Evolutionary conservation across 495 filamentous ascomycete genomes (phyloP), one percentile per base, ranked within the genome.

Genomic region (Neurospora sp.): DNA sequence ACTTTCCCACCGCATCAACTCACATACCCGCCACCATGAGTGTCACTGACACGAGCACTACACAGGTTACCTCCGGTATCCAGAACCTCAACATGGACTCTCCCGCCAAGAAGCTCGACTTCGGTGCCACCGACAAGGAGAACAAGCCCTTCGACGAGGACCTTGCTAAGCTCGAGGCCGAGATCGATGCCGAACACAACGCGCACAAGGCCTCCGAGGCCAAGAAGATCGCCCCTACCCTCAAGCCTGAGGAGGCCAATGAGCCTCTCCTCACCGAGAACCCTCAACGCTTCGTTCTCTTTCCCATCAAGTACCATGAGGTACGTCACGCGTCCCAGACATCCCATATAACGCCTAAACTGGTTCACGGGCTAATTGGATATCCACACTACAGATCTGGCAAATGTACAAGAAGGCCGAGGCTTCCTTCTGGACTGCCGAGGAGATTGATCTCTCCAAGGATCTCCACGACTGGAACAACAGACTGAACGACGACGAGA

Each of bases 361-460:
- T 92, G 87, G 82, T 77, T 77, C 75, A 77, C 75, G 79, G 70
- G 48, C 76, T 83, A 72, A 79, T 74, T 11, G 31, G 1, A 12
- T 18, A 27, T 80, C 73, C 73, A 71, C 69, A 42, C 72, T 39
- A 80, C 78, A 95, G 96, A 95, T 99, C 85, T 99, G 96, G 96
- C 96, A 98, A 84, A 98, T 99, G 95, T 99, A 99, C 89, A 99
- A 99, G 91, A 98, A 99, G 86, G 96, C 96, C 77, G 95, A 98
- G 84, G 96, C 96, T 35, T 98, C 96, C 44, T 99, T 99, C 90
- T 99, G 96, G 96, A 98, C 96, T 71, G 96, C 96, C 72, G 96
- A 99, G 82, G 96, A 99, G 86, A 98, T 99, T 75, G 96, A 99
- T 86, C 90, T 99, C 38, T 97, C 95, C 78, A 98, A 99, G 86